A percentile compares a stretch with the other conserved stretches of the same genome.
Evolutionary conservation across 768 basidiomycete genomes (phyloP).

Genomic region (Lanmaoa pseudosensibilis): DNA sequence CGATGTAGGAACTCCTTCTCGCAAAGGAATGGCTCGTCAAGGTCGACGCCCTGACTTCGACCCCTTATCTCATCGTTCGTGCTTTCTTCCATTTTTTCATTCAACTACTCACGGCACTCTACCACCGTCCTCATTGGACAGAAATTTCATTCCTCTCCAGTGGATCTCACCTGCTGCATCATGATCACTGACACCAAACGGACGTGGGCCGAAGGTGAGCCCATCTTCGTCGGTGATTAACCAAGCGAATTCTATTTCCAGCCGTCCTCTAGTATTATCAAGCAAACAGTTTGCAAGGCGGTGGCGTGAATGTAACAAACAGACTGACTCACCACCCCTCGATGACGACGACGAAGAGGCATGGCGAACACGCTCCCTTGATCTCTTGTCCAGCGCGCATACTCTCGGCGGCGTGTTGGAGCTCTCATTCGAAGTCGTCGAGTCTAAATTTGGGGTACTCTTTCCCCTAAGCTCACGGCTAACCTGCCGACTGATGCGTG

Average conservation of each 20-base stretch:
- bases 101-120: slow-evolving; percentile 1
- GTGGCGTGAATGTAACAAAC: slow-evolving; percentile 62
- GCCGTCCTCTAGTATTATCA: slow-evolving; percentile 44
- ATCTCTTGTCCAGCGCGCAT: slow-evolving; percentile 57
- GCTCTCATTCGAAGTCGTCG: slow-evolving; percentile 56
- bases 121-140: slow-evolving; percentile 33
- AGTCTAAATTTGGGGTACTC: slow-evolving; percentile 59
- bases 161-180: slow-evolving; percentile 58
- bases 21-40: slow-evolving; percentile 76
- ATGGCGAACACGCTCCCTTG: slow-evolving; percentile 58
- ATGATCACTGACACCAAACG: slow-evolving; percentile 73
- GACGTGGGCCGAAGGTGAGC: slow-evolving; percentile 72
- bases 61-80: slow-evolving; percentile 73
- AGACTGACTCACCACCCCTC: slow-evolving; percentile 28
- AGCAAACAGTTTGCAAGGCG: slow-evolving; percentile 63
- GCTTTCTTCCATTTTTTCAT: slow-evolving; percentile 5
- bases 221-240: slow-evolving; percentile 23
- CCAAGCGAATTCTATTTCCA: slow-evolving; percentile 17
- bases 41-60: slow-evolving; percentile 55
- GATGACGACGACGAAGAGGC: slow-evolving; percentile 51
- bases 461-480: neutral
- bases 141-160: slow-evolving; percentile 63
- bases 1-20: slow-evolving; percentile 53
- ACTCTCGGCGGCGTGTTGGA: slow-evolving; percentile 61
- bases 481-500: slow-evolving; percentile 14